These are phyloP conservation scores for Cajanus cajan DNA, from an alignment of 306 rosid genomes.

Conservation along the genomic window DNA sequence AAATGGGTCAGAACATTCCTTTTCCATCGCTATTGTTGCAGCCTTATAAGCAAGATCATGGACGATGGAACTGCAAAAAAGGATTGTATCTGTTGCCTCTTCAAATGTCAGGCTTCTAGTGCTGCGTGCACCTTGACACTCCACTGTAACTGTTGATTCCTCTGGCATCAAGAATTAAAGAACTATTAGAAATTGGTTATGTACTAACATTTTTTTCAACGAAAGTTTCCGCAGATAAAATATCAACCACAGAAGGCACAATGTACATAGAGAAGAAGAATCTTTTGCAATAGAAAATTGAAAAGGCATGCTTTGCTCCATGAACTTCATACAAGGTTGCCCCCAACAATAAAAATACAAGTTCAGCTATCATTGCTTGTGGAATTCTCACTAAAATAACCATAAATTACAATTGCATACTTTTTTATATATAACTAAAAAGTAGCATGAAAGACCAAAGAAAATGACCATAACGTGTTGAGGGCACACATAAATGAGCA, in stretches of 20 bases:
- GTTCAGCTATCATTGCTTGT: background rate
- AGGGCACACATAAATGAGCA: background rate
- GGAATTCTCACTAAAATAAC: background rate
- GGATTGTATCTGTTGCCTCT: slow-evolving; percentile 95
- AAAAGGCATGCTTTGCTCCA: background rate
- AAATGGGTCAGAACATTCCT: slow-evolving; percentile 53
- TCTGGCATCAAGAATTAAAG: slow-evolving; percentile 45
- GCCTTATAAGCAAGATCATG: slow-evolving; percentile 89
- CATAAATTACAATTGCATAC: background rate
- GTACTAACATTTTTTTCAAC: slow-evolving; percentile 12
- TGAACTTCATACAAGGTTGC: slow-evolving; percentile 7
- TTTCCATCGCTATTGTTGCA: slow-evolving; percentile 76
- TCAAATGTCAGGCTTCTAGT: slow-evolving; percentile 83
- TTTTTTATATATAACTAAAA: background rate
- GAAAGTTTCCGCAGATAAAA: background rate
- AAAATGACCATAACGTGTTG: background rate
- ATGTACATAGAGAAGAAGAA: background rate
- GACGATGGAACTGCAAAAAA: slow-evolving; percentile 91
- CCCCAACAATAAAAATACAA: background rate
- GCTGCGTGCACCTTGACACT: slow-evolving; percentile 60
- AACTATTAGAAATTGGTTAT: slow-evolving; percentile 31
- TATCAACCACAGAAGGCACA: background rate
- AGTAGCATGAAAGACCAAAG: slow-evolving; percentile 12
- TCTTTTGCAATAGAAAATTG: background rate
- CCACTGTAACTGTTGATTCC: slow-evolving; percentile 77